Percentiles rank a stretch among this genome's conserved stretches.
phyloP scores from a whole-genome alignment of 1,284 basidiomycete species.

The Cryptococcus neoformans region DNA sequence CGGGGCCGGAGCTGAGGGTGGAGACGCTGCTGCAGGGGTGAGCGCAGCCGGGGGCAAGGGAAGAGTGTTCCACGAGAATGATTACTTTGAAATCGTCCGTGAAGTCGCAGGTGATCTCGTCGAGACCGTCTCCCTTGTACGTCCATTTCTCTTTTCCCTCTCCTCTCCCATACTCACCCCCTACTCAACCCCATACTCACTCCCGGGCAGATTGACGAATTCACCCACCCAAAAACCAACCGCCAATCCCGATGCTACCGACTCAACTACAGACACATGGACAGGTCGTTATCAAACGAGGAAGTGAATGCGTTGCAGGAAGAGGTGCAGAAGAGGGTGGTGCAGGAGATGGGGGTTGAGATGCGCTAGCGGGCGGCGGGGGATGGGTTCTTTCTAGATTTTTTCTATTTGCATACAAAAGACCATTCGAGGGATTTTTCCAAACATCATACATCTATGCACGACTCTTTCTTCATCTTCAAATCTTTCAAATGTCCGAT shows the following conservation, averaged over 20 bases:
- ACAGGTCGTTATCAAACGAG: conserved; percentile 84
- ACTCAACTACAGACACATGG: conserved; percentile 96
- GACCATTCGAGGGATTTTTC: no score
- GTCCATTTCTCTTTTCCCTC: conserved; percentile 21
- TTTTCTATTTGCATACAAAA: no score
- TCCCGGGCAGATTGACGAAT: conserved; percentile 73
- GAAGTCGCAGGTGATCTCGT: conserved; percentile 89
- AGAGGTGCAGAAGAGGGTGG: conserved; percentile 49
- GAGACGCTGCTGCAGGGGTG: conserved; percentile 3
- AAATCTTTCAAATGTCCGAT: no score
- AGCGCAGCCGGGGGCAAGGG: conserved; percentile 2
- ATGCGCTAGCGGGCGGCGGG: conserved; percentile 34
- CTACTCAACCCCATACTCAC: not conserved
- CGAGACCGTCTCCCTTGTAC: conserved; percentile 82
- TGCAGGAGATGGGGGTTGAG: conserved; percentile 52
- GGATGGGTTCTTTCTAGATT: no score
- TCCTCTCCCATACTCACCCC: not conserved
- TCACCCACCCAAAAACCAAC: conserved; percentile 84
- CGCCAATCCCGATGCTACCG: conserved; percentile 82
- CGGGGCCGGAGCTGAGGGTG: no score
- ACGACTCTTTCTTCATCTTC: no score
- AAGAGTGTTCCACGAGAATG: conserved; percentile 78
- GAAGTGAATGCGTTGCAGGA: conserved; percentile 79
- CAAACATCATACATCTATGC: no score
- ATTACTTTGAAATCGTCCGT: conserved; percentile 91